phyloP scores from a whole-genome alignment of 371 early-diverging fungal species.

The Mortierella sp. region DNA sequence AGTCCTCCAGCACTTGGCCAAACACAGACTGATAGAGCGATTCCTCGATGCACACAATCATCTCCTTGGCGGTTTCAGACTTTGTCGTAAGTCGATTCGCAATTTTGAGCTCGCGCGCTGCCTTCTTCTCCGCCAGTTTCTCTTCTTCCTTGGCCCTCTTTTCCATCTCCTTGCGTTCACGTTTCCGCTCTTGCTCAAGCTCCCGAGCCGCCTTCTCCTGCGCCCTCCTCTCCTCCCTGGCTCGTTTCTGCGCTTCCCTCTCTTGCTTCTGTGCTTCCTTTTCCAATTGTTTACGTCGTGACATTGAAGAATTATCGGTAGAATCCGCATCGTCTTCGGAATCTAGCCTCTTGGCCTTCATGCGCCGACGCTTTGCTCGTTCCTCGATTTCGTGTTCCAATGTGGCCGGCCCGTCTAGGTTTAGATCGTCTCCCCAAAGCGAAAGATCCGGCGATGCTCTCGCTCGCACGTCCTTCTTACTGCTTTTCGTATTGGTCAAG shows the following conservation, averaged over 20 bases:
- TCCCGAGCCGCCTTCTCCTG: constrained; percentile 17
- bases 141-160: constrained; percentile 18
- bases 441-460: neutral
- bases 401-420: neutral
- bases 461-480: neutral
- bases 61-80: constrained; percentile 27
- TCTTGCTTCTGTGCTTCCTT: constrained; percentile 4
- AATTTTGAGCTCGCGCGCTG: constrained; percentile 17
- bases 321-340: neutral
- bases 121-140: constrained; percentile 17
- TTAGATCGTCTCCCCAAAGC: constrained; percentile 4
- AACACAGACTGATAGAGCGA: constrained; percentile 24
- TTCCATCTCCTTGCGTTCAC: constrained; percentile 12
- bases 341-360: neutral
- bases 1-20: constrained; percentile 24
- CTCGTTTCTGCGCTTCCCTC: constrained; percentile 6
- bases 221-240: constrained; percentile 12
- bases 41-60: constrained; percentile 42
- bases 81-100: constrained; percentile 32
- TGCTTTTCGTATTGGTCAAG: neutral
- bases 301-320: neutral
- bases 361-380: constrained; percentile 20
- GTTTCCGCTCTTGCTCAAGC: constrained; percentile 16
- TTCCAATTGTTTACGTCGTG: neutral
- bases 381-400: constrained; percentile 21